phyloP scores from a whole-genome alignment of 495 filamentous ascomycete genomes.

The Penicillium coffeae region DNA sequence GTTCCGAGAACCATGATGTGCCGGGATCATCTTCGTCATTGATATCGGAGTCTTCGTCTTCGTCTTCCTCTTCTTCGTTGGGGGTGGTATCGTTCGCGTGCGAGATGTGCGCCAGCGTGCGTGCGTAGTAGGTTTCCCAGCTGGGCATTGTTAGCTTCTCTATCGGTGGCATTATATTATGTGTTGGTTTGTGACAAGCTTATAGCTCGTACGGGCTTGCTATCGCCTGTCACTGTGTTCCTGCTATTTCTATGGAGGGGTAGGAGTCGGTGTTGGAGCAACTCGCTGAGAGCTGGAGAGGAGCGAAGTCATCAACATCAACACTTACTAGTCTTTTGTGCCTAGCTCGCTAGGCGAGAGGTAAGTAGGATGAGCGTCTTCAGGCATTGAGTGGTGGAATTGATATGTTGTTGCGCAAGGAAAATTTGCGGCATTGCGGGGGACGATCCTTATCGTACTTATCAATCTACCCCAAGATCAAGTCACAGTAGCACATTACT shows the following conservation, averaged over 20 bases:
- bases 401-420: slow-evolving; percentile 6
- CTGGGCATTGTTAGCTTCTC: slow-evolving; percentile 17
- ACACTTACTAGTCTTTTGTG: slow-evolving; percentile 52
- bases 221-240: too few species aligned
- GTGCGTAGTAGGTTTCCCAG: slow-evolving; percentile 47
- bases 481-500: too few species aligned
- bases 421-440: slow-evolving; percentile 17
- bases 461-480: slow-evolving; percentile 4
- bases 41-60: slow-evolving; percentile 15
- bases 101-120: slow-evolving; percentile 40
- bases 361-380: slow-evolving; percentile 35
- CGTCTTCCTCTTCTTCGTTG: slow-evolving; percentile 3
- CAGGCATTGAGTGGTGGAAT: slow-evolving; percentile 17
- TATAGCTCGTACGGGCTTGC: too few species aligned
- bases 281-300: neutral
- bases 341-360: slow-evolving; percentile 51
- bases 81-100: slow-evolving; percentile 6
- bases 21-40: slow-evolving; percentile 47
- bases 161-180: neutral
- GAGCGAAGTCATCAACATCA: neutral
- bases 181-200: neutral
- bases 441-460: slow-evolving; percentile 15
- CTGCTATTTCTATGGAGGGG: slow-evolving; percentile 14
- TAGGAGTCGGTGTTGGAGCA: neutral
- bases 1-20: slow-evolving; percentile 52